phyloP scores from a whole-genome alignment of 306 rosid species.

The Vicia villosa region DNA sequence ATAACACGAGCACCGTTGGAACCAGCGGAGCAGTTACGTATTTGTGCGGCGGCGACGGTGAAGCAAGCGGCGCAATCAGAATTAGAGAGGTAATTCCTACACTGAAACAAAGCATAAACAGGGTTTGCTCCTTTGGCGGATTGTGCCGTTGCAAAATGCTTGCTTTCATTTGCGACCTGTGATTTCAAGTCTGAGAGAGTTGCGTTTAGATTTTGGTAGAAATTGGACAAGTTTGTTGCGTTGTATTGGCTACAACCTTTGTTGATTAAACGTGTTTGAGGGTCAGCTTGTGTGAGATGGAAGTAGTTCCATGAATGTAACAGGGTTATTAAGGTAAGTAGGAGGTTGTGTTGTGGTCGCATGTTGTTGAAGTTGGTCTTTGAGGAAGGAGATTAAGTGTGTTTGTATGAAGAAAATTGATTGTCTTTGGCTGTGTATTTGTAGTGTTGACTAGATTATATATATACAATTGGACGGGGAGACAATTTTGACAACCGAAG shows the following conservation, averaged over 20 bases:
- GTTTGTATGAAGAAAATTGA: neutral
- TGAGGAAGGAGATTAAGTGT: neutral
- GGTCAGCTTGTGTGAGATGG: slow-evolving; percentile 37
- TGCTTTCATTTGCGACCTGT: slow-evolving; percentile 35
- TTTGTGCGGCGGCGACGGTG: slow-evolving; percentile 43
- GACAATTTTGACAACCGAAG: too few species aligned
- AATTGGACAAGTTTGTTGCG: slow-evolving; percentile 46
- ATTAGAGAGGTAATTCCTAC: slow-evolving; percentile 58
- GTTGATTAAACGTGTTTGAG: slow-evolving; percentile 53
- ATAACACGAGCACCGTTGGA: slow-evolving; percentile 77
- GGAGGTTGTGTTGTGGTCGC: neutral
- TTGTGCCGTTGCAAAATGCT: slow-evolving; percentile 53
- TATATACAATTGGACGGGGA: too few species aligned
- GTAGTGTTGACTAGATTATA: too few species aligned
- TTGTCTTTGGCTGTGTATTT: neutral
- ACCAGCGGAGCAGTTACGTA: slow-evolving; percentile 64
- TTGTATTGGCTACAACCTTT: slow-evolving; percentile 70
- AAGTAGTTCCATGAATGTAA: slow-evolving; percentile 11
- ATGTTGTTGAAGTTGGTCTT: slow-evolving; percentile 12
- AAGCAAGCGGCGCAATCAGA: slow-evolving; percentile 59
- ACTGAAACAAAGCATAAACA: slow-evolving; percentile 64
- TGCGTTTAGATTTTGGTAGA: slow-evolving; percentile 54
- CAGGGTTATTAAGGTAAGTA: neutral
- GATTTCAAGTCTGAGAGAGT: slow-evolving; percentile 43
- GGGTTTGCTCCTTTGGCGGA: slow-evolving; percentile 41